These are phyloP conservation scores for Singerocomus inundabilis DNA, from an alignment of 1,284 basidiomycete species.

Conservation along the genomic window DNA sequence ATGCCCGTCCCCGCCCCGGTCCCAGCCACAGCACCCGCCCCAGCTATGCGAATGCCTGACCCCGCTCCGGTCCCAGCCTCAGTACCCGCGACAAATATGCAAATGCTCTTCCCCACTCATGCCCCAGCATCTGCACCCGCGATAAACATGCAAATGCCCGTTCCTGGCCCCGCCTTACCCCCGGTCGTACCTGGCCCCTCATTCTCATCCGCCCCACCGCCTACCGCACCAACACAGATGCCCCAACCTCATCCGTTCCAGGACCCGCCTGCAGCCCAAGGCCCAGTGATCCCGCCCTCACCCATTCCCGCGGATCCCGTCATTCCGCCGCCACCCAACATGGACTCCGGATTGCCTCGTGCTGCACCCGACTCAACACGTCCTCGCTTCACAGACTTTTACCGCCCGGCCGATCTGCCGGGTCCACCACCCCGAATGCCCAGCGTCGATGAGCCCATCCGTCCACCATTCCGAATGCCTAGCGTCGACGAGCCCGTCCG, in stretches of 20 bases:
- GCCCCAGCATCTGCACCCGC: background rate
- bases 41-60: conserved; percentile 22
- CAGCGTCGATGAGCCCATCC: too few relatives aligned
- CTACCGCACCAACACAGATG: conserved; percentile 17
- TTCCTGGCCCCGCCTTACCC: too few relatives aligned
- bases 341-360: conserved; percentile 9
- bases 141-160: too few relatives aligned
- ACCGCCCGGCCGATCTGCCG: conserved; percentile 18
- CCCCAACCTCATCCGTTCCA: conserved; percentile 15
- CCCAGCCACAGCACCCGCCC: background rate
- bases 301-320: conserved; percentile 17
- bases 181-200: background rate
- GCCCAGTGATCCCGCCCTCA: conserved; percentile 15
- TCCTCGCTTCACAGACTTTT: conserved; percentile 31
- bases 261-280: background rate
- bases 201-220: background rate
- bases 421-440: background rate
- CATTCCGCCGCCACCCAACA: conserved; percentile 25
- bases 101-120: background rate
- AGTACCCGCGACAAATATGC: background rate
- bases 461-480: too few relatives aligned
- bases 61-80: conserved; percentile 3
- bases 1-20: conserved; percentile 8
- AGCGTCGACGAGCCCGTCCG: conserved; percentile 12
- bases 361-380: conserved; percentile 14